Percentiles rank a stretch among this genome's conserved stretches.
These are phyloP conservation scores for Mucuna pruriens DNA, from an alignment of 306 rosid genomes.

Conservation along the genomic window DNA sequence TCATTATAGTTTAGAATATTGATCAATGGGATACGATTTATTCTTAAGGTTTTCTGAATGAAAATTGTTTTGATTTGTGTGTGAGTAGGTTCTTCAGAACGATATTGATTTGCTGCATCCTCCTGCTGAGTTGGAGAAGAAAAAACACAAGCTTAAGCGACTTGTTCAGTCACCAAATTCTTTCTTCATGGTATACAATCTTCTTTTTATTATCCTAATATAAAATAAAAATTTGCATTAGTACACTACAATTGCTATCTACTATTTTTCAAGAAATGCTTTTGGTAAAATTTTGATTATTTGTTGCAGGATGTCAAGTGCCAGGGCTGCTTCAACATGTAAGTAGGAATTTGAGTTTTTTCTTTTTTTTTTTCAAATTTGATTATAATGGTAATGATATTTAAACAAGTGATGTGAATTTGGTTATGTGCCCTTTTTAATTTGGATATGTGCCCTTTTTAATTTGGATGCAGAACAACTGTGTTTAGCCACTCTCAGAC, in stretches of 20 bases:
- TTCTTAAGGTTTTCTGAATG: neutral
- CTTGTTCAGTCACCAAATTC: slow-evolving; percentile 62
- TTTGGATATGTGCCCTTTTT: too few relatives aligned
- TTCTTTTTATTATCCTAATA: neutral
- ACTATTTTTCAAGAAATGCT: neutral
- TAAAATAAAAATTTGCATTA: neutral
- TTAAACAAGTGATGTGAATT: neutral
- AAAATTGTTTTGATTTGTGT: neutral
- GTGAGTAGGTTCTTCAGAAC: slow-evolving; percentile 54
- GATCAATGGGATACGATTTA: neutral
- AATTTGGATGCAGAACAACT: slow-evolving; percentile 50
- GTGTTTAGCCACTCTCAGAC: slow-evolving; percentile 64
- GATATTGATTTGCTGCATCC: slow-evolving; percentile 60
- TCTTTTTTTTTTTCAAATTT: neutral
- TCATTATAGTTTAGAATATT: neutral
- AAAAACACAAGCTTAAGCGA: slow-evolving; percentile 59
- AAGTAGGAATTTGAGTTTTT: too few relatives aligned
- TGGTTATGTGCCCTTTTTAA: neutral
- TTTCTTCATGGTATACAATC: slow-evolving; percentile 53
- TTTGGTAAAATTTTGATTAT: neutral
- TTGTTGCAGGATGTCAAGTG: slow-evolving; percentile 58
- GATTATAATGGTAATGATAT: neutral
- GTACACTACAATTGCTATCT: neutral
- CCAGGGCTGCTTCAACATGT: slow-evolving; percentile 64
- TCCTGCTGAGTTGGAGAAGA: slow-evolving; percentile 56